A percentile compares a stretch with the other conserved stretches of the same genome.
These are phyloP conservation scores for Thecaphora thlaspeos DNA, from an alignment of 1,284 basidiomycete species.

Conservation along the genomic window DNA sequence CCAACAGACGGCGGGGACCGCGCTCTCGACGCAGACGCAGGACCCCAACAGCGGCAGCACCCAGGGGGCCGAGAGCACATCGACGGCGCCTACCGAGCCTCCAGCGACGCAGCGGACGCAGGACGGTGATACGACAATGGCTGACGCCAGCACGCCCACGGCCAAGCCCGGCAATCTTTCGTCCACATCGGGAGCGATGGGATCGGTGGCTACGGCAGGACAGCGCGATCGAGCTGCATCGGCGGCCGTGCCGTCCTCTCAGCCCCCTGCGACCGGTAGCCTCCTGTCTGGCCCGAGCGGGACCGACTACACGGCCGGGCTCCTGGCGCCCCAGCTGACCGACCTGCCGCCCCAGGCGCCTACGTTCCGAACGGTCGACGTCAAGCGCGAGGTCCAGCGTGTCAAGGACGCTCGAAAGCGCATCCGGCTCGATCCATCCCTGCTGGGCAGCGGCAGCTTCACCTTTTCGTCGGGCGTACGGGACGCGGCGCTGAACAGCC, in stretches of 20 bases:
- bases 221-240: constrained; percentile 9
- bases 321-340: constrained; percentile 66
- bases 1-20: neutral
- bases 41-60: too few species aligned
- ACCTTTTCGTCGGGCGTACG: constrained; percentile 33
- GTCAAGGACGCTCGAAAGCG: constrained; percentile 72
- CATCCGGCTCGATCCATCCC: constrained; percentile 43
- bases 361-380: constrained; percentile 80
- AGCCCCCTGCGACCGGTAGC: constrained; percentile 9
- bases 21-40: too few species aligned
- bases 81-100: neutral
- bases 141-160: constrained; percentile 7
- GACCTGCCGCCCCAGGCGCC: constrained; percentile 76
- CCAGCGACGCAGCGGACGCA: too few species aligned
- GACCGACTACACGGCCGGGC: constrained; percentile 28
- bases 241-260: constrained; percentile 18
- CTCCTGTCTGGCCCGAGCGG: constrained; percentile 1
- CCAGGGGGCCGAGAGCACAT: neutral
- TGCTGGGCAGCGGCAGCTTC: too few species aligned
- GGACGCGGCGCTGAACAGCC: constrained; percentile 31
- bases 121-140: constrained; percentile 22
- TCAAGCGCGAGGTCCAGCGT: constrained; percentile 85
- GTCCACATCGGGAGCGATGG: too few species aligned
- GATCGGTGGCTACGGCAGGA: too few species aligned
- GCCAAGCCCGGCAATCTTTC: constrained; percentile 8